Base-by-base conservation (phyloP, 257 asterid genomes). In the Asclepias syriaca region DNA sequence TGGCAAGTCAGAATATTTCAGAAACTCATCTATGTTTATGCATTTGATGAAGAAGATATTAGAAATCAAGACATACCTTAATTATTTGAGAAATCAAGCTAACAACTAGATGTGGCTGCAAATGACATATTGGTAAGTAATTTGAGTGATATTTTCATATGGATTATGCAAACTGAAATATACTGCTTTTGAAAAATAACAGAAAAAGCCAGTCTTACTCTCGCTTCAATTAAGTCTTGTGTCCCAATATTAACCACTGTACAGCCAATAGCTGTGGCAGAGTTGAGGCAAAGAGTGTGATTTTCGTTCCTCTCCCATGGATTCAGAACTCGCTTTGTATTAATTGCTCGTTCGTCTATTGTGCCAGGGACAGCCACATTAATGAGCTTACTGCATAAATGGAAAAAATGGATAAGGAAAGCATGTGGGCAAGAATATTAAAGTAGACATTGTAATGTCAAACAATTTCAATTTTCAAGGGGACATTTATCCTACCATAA, bases 211-310 rank as follows among this genome's bases (percentile, higher is more conserved):
- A 27, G 51, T 54, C 90, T 78, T 82, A 94, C 97, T 81, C 97
- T 88, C 61, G 85, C 97, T 89, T 91, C 97, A 61, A 88, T 86
- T 24, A 94, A 82, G 68, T 94, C 99, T 75, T 91, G 97, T 27
- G 97, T 94, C 78, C 98, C 98, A 81, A 94, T 94, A 65, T 94
- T 94, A 39, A 94, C 98, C 74, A 94, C 98, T 29, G 97, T 91
- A 85, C 99, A 94, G 66, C 99, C 99, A 63, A 91, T 94, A 27
- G 99, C 99, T 90, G 89, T 94, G 27, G 99, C 98, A 29, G 98
- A 94, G 81, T 91, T 94, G 72, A 94, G 94, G 78, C 97, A 91
- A 39, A 91, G 84, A 15, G 96, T 93, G 79, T 91, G 98, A 72
- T 91, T 93, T 76, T 94, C 99, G 61, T 91, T 91, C 78, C 90